Evolutionary conservation across 306 rosid species (phyloP).

Genomic region (Medicago truncatula): DNA sequence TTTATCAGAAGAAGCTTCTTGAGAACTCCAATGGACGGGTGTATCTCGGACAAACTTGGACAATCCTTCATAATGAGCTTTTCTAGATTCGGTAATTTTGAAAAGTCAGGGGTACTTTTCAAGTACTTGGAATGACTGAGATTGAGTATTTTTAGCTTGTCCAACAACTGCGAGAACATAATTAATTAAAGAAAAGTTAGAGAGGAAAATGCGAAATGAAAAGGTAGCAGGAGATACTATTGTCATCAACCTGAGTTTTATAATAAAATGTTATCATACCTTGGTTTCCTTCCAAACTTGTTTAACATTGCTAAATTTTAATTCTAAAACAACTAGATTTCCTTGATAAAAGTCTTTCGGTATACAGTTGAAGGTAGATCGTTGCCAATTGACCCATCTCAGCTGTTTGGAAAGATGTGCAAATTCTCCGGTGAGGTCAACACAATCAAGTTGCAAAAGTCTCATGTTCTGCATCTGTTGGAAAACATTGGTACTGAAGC

Average conservation of each 20-base stretch:
- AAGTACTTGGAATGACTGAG: conserved; percentile 39
- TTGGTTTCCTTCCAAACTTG: conserved; percentile 44
- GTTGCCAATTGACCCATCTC: conserved; percentile 55
- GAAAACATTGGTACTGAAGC: conserved; percentile 42
- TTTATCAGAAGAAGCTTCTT: not conserved
- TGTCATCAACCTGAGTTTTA: not conserved
- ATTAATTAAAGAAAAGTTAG: not conserved
- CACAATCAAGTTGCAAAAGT: conserved; percentile 46
- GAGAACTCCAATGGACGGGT: conserved; percentile 45
- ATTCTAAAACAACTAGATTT: conserved; percentile 41
- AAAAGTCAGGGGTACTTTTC: conserved; percentile 43
- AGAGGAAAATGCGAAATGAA: not conserved
- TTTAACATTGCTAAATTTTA: conserved; percentile 42
- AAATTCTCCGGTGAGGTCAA: conserved; percentile 39
- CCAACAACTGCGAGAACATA: conserved; percentile 11
- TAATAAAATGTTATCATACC: conserved; percentile 31
- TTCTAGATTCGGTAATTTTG: conserved; percentile 47
- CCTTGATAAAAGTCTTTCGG: conserved; percentile 36
- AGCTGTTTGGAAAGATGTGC: conserved; percentile 39
- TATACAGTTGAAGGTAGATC: conserved; percentile 36
- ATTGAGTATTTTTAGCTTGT: conserved; percentile 44
- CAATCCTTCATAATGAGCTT: conserved; percentile 38
- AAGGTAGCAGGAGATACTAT: not conserved
- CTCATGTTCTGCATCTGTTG: conserved; percentile 48
- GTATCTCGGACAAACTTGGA: conserved; percentile 30